Conservation (phyloP, 2,329 filamentous ascomycete species). For the Cercospora sp. region DNA sequence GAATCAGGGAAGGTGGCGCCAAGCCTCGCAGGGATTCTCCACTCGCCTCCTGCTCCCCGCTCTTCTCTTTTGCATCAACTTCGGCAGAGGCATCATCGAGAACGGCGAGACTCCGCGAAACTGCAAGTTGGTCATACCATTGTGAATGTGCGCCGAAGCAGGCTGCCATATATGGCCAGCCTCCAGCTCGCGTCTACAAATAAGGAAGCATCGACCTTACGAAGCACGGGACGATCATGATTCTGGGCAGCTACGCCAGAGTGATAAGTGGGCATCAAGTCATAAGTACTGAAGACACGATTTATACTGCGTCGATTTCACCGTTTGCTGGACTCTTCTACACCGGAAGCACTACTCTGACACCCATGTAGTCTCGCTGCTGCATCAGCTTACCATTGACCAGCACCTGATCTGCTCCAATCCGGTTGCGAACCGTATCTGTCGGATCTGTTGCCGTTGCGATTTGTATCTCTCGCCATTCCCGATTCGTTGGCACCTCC, state of each 20-base stretch:
- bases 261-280: no score
- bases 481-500: conserved; percentile 48
- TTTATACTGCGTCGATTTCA: no score
- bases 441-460: conserved; percentile 41
- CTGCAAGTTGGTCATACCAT: no score
- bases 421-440: conserved; percentile 43
- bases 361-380: conserved; percentile 50
- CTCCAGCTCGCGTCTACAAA: no score
- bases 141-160: no score
- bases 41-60: neutral
- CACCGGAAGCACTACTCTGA: conserved; percentile 49
- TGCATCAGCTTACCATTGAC: conserved; percentile 51
- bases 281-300: no score
- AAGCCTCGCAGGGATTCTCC: neutral
- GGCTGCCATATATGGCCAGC: no score
- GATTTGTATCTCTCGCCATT: conserved; percentile 55
- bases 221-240: no score
- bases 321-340: conserved; percentile 20
- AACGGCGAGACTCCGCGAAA: no score
- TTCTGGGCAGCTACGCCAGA: no score
- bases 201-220: no score
- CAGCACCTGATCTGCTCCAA: conserved; percentile 47
- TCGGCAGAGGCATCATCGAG: no score
- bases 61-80: neutral
- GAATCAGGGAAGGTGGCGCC: neutral